These are phyloP conservation scores for Musa balbisiana DNA, from an alignment of 202 grass and related monocot species.

Conservation along the genomic window DNA sequence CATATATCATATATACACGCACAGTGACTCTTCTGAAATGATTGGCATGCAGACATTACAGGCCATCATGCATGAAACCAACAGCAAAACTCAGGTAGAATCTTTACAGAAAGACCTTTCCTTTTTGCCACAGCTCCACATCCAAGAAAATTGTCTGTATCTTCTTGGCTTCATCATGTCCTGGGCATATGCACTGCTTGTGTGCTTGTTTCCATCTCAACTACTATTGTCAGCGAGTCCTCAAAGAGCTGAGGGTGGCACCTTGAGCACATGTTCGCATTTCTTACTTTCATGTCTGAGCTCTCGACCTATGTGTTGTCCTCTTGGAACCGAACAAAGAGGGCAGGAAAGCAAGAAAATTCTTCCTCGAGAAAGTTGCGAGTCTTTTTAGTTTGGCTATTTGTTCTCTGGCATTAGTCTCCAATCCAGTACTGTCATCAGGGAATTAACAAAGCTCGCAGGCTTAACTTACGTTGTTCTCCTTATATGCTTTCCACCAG, in stretches of 20 bases:
- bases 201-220: not conserved
- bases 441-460: constrained; percentile 43
- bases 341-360: constrained; percentile 67
- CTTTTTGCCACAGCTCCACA: not conserved
- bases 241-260: not conserved
- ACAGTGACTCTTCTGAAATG: too few species aligned
- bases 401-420: constrained; percentile 53
- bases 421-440: constrained; percentile 45
- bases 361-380: constrained; percentile 66
- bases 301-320: constrained; percentile 15
- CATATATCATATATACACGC: too few species aligned
- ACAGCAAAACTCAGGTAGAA: not conserved
- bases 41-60: not conserved
- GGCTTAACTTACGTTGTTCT: constrained; percentile 57
- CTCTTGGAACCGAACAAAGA: constrained; percentile 31
- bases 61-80: not conserved
- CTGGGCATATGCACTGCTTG: not conserved
- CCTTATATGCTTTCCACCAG: constrained; percentile 54
- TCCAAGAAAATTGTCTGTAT: not conserved
- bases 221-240: not conserved
- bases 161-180: not conserved
- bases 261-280: constrained; percentile 1
- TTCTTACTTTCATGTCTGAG: constrained; percentile 4
- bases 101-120: not conserved
- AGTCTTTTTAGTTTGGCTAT: constrained; percentile 39